Evolutionary conservation across 2,329 filamentous ascomycete species (phyloP).

Genomic region (Fusarium coicis): DNA sequence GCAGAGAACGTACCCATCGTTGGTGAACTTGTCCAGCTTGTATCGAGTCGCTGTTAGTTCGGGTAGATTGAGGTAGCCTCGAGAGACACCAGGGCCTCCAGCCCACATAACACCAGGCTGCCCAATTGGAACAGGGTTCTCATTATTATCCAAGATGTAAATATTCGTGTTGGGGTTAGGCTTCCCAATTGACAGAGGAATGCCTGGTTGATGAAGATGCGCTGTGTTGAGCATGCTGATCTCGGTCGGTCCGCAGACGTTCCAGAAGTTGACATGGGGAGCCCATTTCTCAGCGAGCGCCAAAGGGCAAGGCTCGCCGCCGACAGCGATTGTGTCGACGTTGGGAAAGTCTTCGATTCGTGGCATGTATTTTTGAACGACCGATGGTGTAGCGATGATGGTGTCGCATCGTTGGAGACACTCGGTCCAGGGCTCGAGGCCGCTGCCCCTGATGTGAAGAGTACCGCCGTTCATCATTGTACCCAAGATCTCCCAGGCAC

Average conservation of each 20-base stretch:
- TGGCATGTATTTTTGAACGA: constrained; percentile 33
- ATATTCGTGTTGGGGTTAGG: constrained; percentile 62
- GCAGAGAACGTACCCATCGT: background rate
- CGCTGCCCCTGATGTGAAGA: constrained; percentile 30
- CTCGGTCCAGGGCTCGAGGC: constrained; percentile 28
- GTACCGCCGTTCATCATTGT: constrained; percentile 36
- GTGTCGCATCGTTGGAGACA: constrained; percentile 24
- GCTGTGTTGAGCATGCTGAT: constrained; percentile 33
- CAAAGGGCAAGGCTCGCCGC: constrained; percentile 27
- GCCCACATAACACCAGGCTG: constrained; percentile 66
- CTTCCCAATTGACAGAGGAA: constrained; percentile 21
- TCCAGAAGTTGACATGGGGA: constrained; percentile 31
- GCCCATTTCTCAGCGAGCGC: constrained; percentile 30
- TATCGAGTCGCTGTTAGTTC: constrained; percentile 16
- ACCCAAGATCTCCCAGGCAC: constrained; percentile 30
- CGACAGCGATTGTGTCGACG: constrained; percentile 23
- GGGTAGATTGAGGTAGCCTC: constrained; percentile 19
- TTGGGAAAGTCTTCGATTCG: constrained; percentile 21
- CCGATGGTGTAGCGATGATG: constrained; percentile 30
- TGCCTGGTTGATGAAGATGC: constrained; percentile 19
- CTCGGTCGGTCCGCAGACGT: constrained; percentile 30
- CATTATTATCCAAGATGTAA: constrained; percentile 62
- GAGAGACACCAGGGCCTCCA: constrained; percentile 40
- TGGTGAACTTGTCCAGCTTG: constrained; percentile 40
- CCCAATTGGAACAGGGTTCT: constrained; percentile 58